A percentile compares a stretch with the other conserved stretches of the same genome.
Conservation (phyloP, 1,284 basidiomycete species). For the Microbotryum scabiosae region DNA sequence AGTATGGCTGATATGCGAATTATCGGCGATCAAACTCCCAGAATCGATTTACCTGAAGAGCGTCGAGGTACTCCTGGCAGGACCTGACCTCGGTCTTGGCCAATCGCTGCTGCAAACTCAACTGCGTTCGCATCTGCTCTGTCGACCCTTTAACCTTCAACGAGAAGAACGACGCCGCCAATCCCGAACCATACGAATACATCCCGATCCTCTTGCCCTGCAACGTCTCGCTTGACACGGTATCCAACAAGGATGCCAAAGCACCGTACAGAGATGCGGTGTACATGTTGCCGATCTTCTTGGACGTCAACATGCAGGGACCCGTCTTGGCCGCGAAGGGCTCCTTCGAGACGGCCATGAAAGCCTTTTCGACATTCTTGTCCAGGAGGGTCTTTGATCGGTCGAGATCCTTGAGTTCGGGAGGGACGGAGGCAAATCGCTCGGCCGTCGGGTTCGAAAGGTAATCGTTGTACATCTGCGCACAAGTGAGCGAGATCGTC, state of each 20-base stretch:
- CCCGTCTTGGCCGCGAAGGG: constrained; percentile 64
- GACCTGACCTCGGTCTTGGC: constrained; percentile 82
- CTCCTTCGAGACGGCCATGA: constrained; percentile 63
- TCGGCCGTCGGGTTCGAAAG: constrained; percentile 63
- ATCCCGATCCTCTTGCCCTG: constrained; percentile 74
- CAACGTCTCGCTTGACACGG: constrained; percentile 57
- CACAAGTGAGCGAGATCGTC: too few species aligned
- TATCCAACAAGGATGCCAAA: constrained; percentile 70
- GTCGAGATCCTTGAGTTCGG: constrained; percentile 60
- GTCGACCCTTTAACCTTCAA: constrained; percentile 79
- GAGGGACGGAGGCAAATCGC: constrained; percentile 64
- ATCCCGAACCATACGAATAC: constrained; percentile 91
- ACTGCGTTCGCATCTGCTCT: constrained; percentile 65
- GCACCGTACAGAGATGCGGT: constrained; percentile 94
- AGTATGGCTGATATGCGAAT: neutral
- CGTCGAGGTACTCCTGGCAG: constrained; percentile 72
- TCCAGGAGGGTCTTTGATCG: constrained; percentile 71
- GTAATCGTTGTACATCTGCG: constrained; percentile 77
- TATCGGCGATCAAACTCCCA: too few species aligned
- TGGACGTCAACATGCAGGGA: constrained; percentile 70
- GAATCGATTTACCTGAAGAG: constrained; percentile 53
- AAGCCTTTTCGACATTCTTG: constrained; percentile 92
- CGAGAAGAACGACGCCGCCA: constrained; percentile 84
- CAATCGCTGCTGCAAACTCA: constrained; percentile 82
- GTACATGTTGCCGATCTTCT: constrained; percentile 96